Percentiles rank a stretch among this genome's conserved stretches.
These are phyloP conservation scores for Fusarium stilboides DNA, from an alignment of 2,329 filamentous ascomycete species.

Conservation along the genomic window DNA sequence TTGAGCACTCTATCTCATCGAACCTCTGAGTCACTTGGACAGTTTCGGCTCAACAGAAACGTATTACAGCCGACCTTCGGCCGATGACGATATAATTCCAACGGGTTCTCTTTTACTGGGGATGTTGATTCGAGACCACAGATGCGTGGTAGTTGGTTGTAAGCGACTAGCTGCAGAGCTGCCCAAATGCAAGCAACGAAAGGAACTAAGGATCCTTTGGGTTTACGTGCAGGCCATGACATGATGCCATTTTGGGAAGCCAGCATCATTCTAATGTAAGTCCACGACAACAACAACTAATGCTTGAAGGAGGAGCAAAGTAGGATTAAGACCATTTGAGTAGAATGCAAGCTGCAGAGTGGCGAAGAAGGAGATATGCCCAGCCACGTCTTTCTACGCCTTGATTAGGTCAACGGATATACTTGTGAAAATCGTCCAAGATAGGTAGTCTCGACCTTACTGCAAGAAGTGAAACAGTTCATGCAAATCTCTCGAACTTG, in stretches of 20 bases:
- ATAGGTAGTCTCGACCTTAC: background rate
- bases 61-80: background rate
- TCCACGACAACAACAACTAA: background rate
- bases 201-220: slow-evolving; percentile 12
- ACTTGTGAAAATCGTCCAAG: background rate
- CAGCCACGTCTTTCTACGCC: slow-evolving; percentile 8
- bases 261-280: background rate
- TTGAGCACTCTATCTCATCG: background rate
- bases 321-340: background rate
- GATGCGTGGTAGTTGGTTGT: slow-evolving; percentile 16
- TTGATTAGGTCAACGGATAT: background rate
- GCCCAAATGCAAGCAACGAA: slow-evolving; percentile 17
- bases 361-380: slow-evolving; percentile 2
- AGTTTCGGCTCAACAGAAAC: too few relatives aligned
- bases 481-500: background rate
- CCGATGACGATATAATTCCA: slow-evolving; percentile 4
- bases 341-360: slow-evolving; percentile 5
- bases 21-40: too few relatives aligned
- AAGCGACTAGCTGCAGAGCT: slow-evolving; percentile 30
- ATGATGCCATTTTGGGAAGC: slow-evolving; percentile 1
- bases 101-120: slow-evolving; percentile 11
- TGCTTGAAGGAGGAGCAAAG: background rate
- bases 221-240: slow-evolving; percentile 18
- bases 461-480: background rate
- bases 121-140: slow-evolving; percentile 13